A percentile compares a stretch with the other conserved stretches of the same genome.
Evolutionary conservation across 2,329 filamentous ascomycete genomes (phyloP).

Genomic region (Venturia carpophila): DNA sequence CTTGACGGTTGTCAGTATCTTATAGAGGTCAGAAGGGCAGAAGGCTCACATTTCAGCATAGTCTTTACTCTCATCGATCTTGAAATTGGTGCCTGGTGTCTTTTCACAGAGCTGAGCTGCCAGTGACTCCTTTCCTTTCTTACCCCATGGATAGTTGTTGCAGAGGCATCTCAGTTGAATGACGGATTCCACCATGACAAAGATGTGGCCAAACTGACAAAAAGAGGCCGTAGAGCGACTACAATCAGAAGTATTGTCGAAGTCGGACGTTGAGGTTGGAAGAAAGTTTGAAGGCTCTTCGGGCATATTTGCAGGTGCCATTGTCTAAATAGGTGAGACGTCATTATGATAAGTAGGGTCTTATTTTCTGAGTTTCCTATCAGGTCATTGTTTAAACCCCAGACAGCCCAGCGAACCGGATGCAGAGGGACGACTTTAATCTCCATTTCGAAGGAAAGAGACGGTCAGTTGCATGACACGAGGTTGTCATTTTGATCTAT

Average conservation of each 20-base stretch:
- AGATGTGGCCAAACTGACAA: background rate
- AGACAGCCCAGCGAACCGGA: background rate
- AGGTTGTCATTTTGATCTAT: background rate
- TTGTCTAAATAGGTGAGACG: conserved; percentile 1
- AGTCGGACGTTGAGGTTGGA: background rate
- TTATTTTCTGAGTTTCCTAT: background rate
- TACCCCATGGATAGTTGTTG: conserved; percentile 65
- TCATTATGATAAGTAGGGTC: conserved; percentile 1
- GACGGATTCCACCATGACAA: conserved; percentile 42
- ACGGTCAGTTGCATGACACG: background rate
- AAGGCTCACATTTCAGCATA: conserved; percentile 52
- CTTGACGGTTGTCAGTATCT: conserved; percentile 23
- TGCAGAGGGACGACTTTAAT: background rate
- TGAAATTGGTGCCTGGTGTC: conserved; percentile 55
- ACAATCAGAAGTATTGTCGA: too few species aligned
- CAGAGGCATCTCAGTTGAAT: conserved; percentile 48
- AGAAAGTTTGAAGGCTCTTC: background rate
- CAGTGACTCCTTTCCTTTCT: conserved; percentile 56
- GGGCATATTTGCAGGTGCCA: too few species aligned
- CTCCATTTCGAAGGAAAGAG: too few species aligned
- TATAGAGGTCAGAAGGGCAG: background rate
- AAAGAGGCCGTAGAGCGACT: too few species aligned
- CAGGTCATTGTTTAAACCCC: background rate
- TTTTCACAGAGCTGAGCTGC: conserved; percentile 58
- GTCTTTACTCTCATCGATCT: conserved; percentile 53